Conservation (phyloP, 2,329 filamentous ascomycete genomes). For the Verticillium longisporum region DNA sequence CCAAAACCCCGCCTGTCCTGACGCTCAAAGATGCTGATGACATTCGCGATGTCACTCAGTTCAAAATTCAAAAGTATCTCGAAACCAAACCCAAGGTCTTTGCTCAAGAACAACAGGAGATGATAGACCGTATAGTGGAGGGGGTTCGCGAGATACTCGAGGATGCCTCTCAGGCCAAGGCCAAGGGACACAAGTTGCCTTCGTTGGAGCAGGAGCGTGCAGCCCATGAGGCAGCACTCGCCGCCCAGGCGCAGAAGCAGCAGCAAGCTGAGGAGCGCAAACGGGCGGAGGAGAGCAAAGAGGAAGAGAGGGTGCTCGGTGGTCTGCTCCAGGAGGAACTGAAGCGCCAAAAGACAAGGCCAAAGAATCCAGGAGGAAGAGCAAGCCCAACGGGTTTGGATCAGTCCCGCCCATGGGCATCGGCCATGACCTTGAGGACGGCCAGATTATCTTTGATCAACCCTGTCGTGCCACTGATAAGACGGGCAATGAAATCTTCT, state of each 20-base stretch:
- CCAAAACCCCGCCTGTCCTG: constrained; percentile 71
- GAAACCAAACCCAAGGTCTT: constrained; percentile 51
- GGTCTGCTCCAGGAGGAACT: constrained; percentile 69
- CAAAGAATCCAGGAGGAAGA: constrained; percentile 58
- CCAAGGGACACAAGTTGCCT: constrained; percentile 68
- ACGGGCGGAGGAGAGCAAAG: constrained; percentile 49
- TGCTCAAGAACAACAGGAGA: constrained; percentile 46
- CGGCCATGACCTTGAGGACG: constrained; percentile 22
- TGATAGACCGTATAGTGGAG: constrained; percentile 60
- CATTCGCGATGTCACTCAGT: constrained; percentile 63
- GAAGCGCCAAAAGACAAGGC: constrained; percentile 57
- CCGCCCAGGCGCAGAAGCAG: constrained; percentile 51
- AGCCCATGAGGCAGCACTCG: constrained; percentile 68
- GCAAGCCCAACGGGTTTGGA: constrained; percentile 36
- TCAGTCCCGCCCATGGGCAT: constrained; percentile 23
- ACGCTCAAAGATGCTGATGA: constrained; percentile 57
- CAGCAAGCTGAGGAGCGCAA: constrained; percentile 45
- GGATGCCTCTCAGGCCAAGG: constrained; percentile 73
- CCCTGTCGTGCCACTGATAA: constrained; percentile 56
- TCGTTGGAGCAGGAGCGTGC: constrained; percentile 87
- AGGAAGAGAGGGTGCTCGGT: constrained; percentile 64
- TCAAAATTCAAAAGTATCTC: constrained; percentile 60
- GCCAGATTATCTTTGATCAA: constrained; percentile 58
- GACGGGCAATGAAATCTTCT: constrained; percentile 56
- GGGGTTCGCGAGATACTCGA: constrained; percentile 72